Evolutionary conservation across 2,329 filamentous ascomycete genomes (phyloP).

Genomic region (Pyrenophora graminea): DNA sequence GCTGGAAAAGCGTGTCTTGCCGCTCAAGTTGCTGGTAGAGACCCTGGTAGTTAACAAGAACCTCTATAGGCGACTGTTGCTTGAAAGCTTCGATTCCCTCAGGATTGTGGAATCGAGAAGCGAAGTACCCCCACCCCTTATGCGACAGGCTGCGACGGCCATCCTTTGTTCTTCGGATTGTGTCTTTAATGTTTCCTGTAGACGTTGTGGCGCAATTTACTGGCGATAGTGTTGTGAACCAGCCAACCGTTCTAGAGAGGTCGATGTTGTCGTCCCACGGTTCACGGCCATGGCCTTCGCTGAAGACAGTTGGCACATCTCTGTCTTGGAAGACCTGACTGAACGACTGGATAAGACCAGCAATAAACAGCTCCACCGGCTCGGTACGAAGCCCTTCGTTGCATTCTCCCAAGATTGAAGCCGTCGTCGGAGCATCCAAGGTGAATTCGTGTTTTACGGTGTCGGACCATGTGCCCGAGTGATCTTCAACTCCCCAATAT

Average conservation of each 20-base stretch:
- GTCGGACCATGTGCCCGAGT: not conserved
- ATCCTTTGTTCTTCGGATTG: not conserved
- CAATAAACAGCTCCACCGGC: conserved; percentile 37
- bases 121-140: not conserved
- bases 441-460: not conserved
- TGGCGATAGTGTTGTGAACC: conserved; percentile 53
- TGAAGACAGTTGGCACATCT: conserved; percentile 45
- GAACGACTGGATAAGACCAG: conserved; percentile 44
- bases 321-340: conserved; percentile 56
- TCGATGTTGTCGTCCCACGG: conserved; percentile 54
- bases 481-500: not conserved
- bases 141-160: not conserved
- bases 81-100: not conserved
- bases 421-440: not conserved
- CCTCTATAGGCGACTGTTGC: not conserved
- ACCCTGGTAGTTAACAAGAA: not conserved
- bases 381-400: conserved; percentile 56
- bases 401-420: not conserved
- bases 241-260: conserved; percentile 62
- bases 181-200: no score
- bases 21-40: not conserved
- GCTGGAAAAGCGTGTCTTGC: not conserved
- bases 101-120: not conserved
- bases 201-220: no score
- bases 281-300: conserved; percentile 40